phyloP scores from a whole-genome alignment of 345 rosid species.

The Eucalyptus erythrocorys region DNA sequence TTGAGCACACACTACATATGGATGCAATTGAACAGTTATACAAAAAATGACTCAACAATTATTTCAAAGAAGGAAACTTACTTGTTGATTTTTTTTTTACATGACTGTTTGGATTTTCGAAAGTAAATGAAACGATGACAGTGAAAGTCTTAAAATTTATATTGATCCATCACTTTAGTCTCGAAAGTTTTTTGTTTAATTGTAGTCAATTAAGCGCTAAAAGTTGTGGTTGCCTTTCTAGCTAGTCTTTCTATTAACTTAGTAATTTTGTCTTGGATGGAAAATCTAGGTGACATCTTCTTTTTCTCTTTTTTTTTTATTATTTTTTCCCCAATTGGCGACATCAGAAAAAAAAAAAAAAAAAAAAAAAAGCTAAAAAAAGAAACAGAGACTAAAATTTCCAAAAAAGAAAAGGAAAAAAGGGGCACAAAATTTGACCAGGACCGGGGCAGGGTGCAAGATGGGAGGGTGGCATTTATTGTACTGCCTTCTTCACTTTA shows the following conservation, averaged over 20 bases:
- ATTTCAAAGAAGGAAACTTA: background rate
- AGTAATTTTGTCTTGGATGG: background rate
- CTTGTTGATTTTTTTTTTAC: background rate
- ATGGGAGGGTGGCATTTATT: background rate
- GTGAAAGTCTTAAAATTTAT: background rate
- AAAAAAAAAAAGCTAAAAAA: too few relatives aligned
- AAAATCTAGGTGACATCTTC: background rate
- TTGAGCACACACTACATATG: background rate
- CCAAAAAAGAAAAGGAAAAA: background rate
- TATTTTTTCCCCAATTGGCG: background rate
- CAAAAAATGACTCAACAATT: background rate
- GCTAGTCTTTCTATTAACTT: background rate
- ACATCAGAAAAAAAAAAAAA: background rate
- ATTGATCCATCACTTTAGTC: background rate
- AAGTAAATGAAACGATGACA: background rate
- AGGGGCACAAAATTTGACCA: background rate
- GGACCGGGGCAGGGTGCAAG: background rate
- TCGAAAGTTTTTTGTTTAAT: background rate
- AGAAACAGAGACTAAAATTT: background rate
- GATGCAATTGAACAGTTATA: too few relatives aligned
- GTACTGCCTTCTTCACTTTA: background rate
- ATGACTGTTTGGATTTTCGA: background rate
- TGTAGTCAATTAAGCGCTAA: background rate
- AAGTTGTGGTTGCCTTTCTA: background rate
- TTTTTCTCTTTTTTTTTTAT: fast-evolving